phyloP scores from a whole-genome alignment of 1,284 basidiomycete genomes.

The Cryptococcus floricola region DNA sequence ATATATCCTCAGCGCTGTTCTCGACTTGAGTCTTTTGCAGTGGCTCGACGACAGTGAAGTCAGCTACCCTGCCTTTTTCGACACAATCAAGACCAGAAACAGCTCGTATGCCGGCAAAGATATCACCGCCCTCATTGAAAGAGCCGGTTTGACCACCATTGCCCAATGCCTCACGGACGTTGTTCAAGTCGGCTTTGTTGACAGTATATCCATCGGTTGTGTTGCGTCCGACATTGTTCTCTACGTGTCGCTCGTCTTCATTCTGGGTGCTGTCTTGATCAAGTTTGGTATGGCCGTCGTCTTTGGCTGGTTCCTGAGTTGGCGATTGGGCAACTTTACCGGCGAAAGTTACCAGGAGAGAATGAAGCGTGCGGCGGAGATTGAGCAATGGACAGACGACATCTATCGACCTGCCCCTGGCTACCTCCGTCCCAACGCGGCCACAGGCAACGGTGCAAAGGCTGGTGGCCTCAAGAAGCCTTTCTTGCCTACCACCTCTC shows the following conservation, averaged over 20 bases:
- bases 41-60: slow-evolving; percentile 78
- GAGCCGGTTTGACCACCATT: slow-evolving; percentile 58
- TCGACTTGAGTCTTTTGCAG: slow-evolving; percentile 78
- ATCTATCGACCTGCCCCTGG: slow-evolving; percentile 93
- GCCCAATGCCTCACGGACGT: slow-evolving; percentile 83
- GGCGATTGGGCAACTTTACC: slow-evolving; percentile 88
- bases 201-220: slow-evolving; percentile 90
- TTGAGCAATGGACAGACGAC: slow-evolving; percentile 94
- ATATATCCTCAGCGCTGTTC: slow-evolving; percentile 60
- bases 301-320: slow-evolving; percentile 96
- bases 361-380: slow-evolving; percentile 84
- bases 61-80: slow-evolving; percentile 74
- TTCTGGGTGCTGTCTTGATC: slow-evolving; percentile 92
- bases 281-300: slow-evolving; percentile 95
- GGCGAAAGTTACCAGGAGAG: slow-evolving; percentile 90
- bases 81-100: slow-evolving; percentile 66
- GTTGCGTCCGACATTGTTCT: slow-evolving; percentile 92
- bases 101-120: slow-evolving; percentile 77
- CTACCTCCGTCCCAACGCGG: slow-evolving; percentile 67
- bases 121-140: slow-evolving; percentile 73
- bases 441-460: slow-evolving; percentile 42
- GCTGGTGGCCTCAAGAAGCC: slow-evolving; percentile 50
- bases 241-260: slow-evolving; percentile 93
- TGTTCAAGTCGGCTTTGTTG: slow-evolving; percentile 85
- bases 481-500: slow-evolving; percentile 76